Conservation (phyloP, 768 basidiomycete genomes). For the Sarcodon aspratus region DNA sequence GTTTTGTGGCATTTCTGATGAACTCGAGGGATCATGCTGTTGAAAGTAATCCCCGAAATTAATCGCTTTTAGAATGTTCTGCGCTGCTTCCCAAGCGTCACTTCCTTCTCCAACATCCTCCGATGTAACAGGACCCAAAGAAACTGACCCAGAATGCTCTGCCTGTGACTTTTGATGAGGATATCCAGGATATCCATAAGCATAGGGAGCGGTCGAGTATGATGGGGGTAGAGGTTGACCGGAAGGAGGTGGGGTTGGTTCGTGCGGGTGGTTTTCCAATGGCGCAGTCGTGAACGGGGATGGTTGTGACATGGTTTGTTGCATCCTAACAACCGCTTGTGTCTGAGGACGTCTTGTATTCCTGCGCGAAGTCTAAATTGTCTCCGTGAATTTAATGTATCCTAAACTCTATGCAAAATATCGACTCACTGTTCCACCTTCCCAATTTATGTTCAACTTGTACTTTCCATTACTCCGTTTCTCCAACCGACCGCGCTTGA, state of each 20-base stretch:
- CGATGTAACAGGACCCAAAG: not conserved
- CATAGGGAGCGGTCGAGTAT: conserved; percentile 20
- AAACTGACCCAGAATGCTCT: not conserved
- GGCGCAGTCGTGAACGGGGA: conserved; percentile 53
- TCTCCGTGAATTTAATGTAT: not conserved
- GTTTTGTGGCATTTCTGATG: conserved; percentile 4
- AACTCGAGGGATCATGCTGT: conserved; percentile 15
- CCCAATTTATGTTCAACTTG: conserved; percentile 65
- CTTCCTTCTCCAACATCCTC: conserved; percentile 11
- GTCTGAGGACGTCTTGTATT: conserved; percentile 77
- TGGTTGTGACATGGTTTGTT: conserved; percentile 12
- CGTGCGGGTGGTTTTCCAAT: conserved; percentile 16
- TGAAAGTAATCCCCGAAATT: conserved; percentile 51
- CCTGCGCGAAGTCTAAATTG: conserved; percentile 55
- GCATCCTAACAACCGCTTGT: conserved; percentile 16
- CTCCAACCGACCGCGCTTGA: conserved; percentile 68
- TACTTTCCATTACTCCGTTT: conserved; percentile 70
- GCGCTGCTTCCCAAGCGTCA: conserved; percentile 69
- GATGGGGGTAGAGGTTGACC: conserved; percentile 5
- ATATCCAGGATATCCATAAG: conserved; percentile 28
- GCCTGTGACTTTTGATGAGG: not conserved
- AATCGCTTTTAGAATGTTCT: conserved; percentile 67
- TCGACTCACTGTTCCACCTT: conserved; percentile 62
- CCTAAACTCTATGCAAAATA: not conserved
- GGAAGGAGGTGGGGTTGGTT: conserved; percentile 4